Conservation (phyloP, 192 early-diverging fungal genomes). For the Dispira simplex region DNA sequence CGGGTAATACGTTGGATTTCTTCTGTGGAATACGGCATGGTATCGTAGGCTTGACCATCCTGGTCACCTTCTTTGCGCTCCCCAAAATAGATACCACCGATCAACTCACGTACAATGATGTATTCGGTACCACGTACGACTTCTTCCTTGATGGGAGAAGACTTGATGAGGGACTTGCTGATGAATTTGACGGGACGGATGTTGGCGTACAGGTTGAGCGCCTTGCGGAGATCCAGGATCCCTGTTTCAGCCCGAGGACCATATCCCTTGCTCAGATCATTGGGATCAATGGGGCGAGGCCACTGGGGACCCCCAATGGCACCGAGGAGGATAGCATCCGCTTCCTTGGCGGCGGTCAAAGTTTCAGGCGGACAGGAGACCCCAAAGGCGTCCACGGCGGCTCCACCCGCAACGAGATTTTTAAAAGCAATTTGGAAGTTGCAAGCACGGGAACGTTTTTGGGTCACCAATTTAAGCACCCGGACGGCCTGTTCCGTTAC, state of each 20-base stretch:
- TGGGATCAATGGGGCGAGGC: slow-evolving; percentile 53
- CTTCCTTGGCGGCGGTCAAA: slow-evolving; percentile 58
- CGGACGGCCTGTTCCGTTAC: slow-evolving; percentile 81
- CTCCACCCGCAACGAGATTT: slow-evolving; percentile 76
- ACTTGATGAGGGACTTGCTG: slow-evolving; percentile 55
- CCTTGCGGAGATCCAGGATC: slow-evolving; percentile 80
- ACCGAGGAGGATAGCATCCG: slow-evolving; percentile 89
- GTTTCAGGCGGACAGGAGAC: slow-evolving; percentile 72
- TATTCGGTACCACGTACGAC: slow-evolving; percentile 85
- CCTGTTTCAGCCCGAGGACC: slow-evolving; percentile 92
- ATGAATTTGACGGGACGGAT: slow-evolving; percentile 92
- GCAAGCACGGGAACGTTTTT: slow-evolving; percentile 37
- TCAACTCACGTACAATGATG: slow-evolving; percentile 86
- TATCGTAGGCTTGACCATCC: slow-evolving; percentile 80
- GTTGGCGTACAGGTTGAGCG: slow-evolving; percentile 90
- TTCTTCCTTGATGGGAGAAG: slow-evolving; percentile 84
- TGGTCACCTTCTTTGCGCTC: slow-evolving; percentile 71
- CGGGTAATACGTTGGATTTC: slow-evolving; percentile 95
- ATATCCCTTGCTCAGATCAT: slow-evolving; percentile 41
- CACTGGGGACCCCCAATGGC: slow-evolving; percentile 98
- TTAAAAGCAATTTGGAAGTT: slow-evolving; percentile 51
- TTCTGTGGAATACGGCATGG: slow-evolving; percentile 78
- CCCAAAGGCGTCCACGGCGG: slow-evolving; percentile 84
- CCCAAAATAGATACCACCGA: slow-evolving; percentile 98
- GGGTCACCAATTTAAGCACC: slow-evolving; percentile 66